Base-by-base conservation (phyloP, 2,329 filamentous ascomycete species). In the Geoglossum cookeanum region DNA sequence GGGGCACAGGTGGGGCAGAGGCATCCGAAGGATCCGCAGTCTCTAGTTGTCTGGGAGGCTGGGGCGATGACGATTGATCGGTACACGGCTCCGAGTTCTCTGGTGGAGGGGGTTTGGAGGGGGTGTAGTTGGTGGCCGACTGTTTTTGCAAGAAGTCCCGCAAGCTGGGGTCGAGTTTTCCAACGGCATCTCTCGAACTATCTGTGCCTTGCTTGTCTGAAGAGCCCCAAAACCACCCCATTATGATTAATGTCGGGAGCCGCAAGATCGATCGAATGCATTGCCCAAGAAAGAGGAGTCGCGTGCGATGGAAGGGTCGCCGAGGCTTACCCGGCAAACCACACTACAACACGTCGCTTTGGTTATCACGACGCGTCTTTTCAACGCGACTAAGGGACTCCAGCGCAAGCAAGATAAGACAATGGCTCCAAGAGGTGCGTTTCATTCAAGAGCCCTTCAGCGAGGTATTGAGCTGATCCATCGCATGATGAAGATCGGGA, bases 81-180 rank as follows among this genome's bases (percentile, higher is more conserved):
- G 42, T 47, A 33, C 58, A 58, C 55, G 57, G 8, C 6, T 15
- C 55, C 7, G 33, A 29, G 29, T n/a, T 30, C 4, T 22, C 30
- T 15, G 33, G 15, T 29, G 39, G 8, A 27, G 56, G 8, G 13
- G 55, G 11, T 44, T 35, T 22, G 58, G 71, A 67, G 29, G 70
- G 33, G 15, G 57, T 63, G 73, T 85, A 84, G 71, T 86, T 85
- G 64, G 84, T 74, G 35, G 87, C 85, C 30, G 86, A 84, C 73
- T 94, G 87, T 70, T 84, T 82, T 67, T 89, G 77, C 65, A 95
- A 81, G 69, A 90, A 94, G 62, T 91, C 85, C 65, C 85, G 84
- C 58, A 95, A 78, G 61, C 83, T 82, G 44, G 87, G 85, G 66
- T 95, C 88, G 64, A 96, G 81, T 64, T 85, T 83, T 63, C 78